Percentiles rank a stretch among this genome's conserved stretches.
Conservation (phyloP, 129 eudicot species). For the Heracleum sosnowskyi region DNA sequence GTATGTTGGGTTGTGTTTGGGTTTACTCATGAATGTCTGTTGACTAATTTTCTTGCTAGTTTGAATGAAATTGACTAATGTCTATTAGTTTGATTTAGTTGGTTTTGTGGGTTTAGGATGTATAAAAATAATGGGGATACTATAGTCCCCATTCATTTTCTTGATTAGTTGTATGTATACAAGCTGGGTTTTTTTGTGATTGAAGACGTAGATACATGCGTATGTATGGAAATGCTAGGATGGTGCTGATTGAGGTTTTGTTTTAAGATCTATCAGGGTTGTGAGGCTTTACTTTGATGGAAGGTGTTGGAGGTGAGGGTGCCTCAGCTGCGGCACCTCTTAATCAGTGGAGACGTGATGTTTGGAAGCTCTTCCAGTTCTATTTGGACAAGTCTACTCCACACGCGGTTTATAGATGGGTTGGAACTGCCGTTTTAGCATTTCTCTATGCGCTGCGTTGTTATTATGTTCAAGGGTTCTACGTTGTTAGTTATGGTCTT, state of each 20-base stretch:
- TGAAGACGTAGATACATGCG: neutral
- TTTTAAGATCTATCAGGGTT: conserved; percentile 22
- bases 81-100: neutral
- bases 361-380: conserved; percentile 49
- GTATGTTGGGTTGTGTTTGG: neutral
- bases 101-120: neutral
- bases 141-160: neutral
- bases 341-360: conserved; percentile 58
- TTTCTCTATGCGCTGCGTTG: conserved; percentile 46
- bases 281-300: conserved; percentile 37
- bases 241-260: conserved; percentile 21
- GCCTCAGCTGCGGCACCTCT: conserved; percentile 38
- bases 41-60: no score
- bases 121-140: neutral
- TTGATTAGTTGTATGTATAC: neutral
- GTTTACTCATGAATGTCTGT: no score
- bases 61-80: no score
- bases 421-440: conserved; percentile 47
- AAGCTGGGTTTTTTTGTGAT: neutral
- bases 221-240: neutral
- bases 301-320: conserved; percentile 41
- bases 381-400: conserved; percentile 85
- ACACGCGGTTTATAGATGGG: conserved; percentile 57
- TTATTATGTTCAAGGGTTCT: conserved; percentile 63
- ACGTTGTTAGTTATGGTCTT: conserved; percentile 63